Base-by-base conservation (phyloP, 2,329 filamentous ascomycete species). In the Ophiocordyceps australis region DNA sequence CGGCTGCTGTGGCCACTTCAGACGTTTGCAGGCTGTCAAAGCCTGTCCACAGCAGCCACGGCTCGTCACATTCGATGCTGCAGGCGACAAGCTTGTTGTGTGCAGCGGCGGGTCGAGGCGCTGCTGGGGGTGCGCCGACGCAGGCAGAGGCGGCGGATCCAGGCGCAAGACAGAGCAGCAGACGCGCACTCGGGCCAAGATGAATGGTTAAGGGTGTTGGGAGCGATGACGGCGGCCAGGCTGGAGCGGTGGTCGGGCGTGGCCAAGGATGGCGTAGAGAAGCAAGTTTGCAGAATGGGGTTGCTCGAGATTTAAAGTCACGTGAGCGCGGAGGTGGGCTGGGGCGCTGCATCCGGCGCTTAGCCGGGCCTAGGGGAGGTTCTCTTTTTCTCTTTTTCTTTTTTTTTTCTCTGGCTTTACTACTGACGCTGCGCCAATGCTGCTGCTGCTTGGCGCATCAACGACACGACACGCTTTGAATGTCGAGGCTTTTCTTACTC, bases 41-140 rank as follows among this genome's bases (percentile, higher is more conserved):
- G 61, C 62, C 59, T 53, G 54, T n/a, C 54, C 49, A 53, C 49
- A 45, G 48, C 45, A 38, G 41, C 47, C 43, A 48, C 44, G 45
- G 45, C 43, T 44, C 47, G 49, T 52, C 55, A 52, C 58, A 62
- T 62, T 47, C 55, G 55, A 52, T 42, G 17, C 17, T n/a, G n/a
- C n/a, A n/a, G n/a, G n/a, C n/a, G n/a, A n/a, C n/a, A n/a, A n/a
- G n/a, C n/a, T n/a, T n/a, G n/a, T n/a, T n/a, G n/a, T n/a, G n/a
- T n/a, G n/a, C n/a, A n/a, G n/a, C n/a, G n/a, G n/a, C n/a, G n/a
- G n/a, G n/a, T n/a, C n/a, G n/a, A n/a, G n/a, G n/a, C n/a, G n/a
- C n/a, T n/a, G n/a, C n/a, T n/a, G n/a, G n/a, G n/a, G n/a, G n/a
- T n/a, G n/a, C n/a, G n/a, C n/a, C n/a, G n/a, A 43, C 43, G 41